A percentile compares a stretch with the other conserved stretches of the same genome.
These are phyloP conservation scores for Pyrrhoderma lamaoense DNA, from an alignment of 1,284 basidiomycete species.

Conservation along the genomic window DNA sequence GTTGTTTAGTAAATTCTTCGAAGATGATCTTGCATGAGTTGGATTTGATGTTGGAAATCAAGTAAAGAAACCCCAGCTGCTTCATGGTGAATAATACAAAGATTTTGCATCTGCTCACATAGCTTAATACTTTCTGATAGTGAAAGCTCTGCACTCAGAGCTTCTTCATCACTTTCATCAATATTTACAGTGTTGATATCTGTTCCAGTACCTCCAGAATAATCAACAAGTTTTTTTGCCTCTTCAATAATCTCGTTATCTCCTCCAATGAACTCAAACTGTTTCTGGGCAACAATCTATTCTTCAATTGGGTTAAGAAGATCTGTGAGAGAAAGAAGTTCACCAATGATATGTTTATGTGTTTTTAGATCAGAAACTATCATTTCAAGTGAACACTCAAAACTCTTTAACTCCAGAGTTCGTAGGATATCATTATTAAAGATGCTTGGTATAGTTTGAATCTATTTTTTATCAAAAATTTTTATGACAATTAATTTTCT, in stretches of 20 bases:
- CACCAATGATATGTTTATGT: slow-evolving; percentile 18
- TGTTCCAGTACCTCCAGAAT: background rate
- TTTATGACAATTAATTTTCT: background rate
- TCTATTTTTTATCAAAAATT: background rate
- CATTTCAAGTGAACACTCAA: slow-evolving; percentile 4
- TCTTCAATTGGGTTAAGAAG: slow-evolving; percentile 22
- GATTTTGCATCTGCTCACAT: slow-evolving; percentile 2
- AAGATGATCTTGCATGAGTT: background rate
- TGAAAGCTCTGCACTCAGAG: background rate
- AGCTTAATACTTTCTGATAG: background rate
- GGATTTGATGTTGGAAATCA: background rate
- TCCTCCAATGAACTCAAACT: slow-evolving; percentile 19
- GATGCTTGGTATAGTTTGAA: background rate
- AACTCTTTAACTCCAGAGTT: background rate
- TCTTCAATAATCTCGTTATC: slow-evolving; percentile 21
- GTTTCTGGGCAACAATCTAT: slow-evolving; percentile 16
- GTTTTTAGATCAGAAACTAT: background rate
- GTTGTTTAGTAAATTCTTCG: background rate
- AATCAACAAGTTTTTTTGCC: slow-evolving; percentile 18
- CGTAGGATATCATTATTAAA: slow-evolving; percentile 4
- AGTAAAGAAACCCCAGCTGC: background rate
- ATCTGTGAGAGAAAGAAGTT: slow-evolving; percentile 20
- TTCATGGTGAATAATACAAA: slow-evolving; percentile 1
- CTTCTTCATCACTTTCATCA: background rate
- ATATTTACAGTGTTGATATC: background rate